These are phyloP conservation scores for Westerdykella ornata DNA, from an alignment of 2,329 filamentous ascomycete genomes.

Conservation along the genomic window DNA sequence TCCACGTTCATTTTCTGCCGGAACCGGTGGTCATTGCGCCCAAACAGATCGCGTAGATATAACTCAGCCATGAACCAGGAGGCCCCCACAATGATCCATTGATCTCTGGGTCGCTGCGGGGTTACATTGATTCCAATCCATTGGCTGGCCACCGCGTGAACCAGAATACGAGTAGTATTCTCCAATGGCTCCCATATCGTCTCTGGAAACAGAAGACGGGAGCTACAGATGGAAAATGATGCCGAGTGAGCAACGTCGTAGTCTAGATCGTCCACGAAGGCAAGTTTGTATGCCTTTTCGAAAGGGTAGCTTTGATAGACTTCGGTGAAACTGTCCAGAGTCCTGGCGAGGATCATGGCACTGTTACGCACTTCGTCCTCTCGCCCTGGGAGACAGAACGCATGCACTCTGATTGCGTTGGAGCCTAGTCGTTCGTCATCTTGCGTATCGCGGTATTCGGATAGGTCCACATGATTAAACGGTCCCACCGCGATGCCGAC, in stretches of 20 bases:
- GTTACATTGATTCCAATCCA: conserved; percentile 94
- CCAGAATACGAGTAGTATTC: conserved; percentile 69
- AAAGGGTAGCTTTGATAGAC: conserved; percentile 89
- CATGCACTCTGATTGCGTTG: conserved; percentile 82
- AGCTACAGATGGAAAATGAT: conserved; percentile 82
- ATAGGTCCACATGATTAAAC: conserved; percentile 87
- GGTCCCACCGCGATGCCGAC: conserved; percentile 91
- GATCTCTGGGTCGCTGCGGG: conserved; percentile 70
- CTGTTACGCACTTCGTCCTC: conserved; percentile 79
- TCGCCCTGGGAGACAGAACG: conserved; percentile 81
- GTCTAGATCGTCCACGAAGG: conserved; percentile 85
- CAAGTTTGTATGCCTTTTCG: conserved; percentile 75
- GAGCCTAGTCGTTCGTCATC: conserved; percentile 86
- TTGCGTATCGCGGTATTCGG: conserved; percentile 81
- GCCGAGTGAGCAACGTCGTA: conserved; percentile 70
- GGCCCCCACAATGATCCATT: conserved; percentile 84
- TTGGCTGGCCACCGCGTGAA: conserved; percentile 80
- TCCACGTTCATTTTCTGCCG: conserved; percentile 82
- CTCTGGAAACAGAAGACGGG: conserved; percentile 73
- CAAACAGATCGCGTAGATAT: conserved; percentile 83
- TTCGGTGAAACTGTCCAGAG: conserved; percentile 85
- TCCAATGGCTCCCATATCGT: conserved; percentile 81
- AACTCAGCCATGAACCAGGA: conserved; percentile 93
- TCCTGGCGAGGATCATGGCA: conserved; percentile 71
- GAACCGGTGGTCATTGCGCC: conserved; percentile 91